Percentiles rank a stretch among this genome's conserved stretches.
Conservation (phyloP, 2,329 filamentous ascomycete species). For the Sporothrix phasma region DNA sequence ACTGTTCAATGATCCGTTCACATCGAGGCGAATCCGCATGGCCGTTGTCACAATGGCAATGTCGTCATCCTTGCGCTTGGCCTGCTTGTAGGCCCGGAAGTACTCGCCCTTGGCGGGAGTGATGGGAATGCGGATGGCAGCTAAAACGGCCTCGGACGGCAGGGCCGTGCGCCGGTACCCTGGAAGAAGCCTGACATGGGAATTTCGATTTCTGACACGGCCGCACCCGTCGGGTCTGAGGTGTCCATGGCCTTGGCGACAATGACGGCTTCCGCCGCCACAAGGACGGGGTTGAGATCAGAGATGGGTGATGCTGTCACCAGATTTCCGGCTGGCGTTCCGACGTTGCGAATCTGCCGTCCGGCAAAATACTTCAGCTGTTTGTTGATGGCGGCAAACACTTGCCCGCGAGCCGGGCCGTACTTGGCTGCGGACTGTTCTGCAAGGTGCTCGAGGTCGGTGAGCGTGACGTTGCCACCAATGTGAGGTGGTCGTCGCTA, state of each 20-base stretch:
- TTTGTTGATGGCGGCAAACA: conserved; percentile 85
- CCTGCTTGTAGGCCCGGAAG: conserved; percentile 86
- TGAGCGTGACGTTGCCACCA: conserved; percentile 85
- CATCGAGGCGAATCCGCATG: conserved; percentile 59
- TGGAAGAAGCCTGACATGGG: conserved; percentile 89
- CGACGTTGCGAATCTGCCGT: conserved; percentile 93
- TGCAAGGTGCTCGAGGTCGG: conserved; percentile 80
- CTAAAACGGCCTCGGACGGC: conserved; percentile 70
- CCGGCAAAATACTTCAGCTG: conserved; percentile 93
- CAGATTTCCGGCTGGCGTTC: conserved; percentile 87
- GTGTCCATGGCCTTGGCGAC: conserved; percentile 66
- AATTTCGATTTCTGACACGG: conserved; percentile 56
- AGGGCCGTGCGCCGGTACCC: conserved; percentile 82
- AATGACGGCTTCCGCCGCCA: conserved; percentile 73
- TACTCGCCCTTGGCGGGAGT: conserved; percentile 68
- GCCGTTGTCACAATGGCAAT: conserved; percentile 95
- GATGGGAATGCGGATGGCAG: conserved; percentile 74
- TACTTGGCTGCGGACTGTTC: conserved; percentile 71
- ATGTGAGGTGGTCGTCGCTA: conserved; percentile 77
- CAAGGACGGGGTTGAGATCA: conserved; percentile 87
- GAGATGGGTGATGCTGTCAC: conserved; percentile 94
- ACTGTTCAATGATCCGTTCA: conserved; percentile 60
- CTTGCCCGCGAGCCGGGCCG: conserved; percentile 59
- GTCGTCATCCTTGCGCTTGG: conserved; percentile 95
- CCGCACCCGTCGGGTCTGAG: not conserved